Base-by-base conservation (phyloP, 2,329 filamentous ascomycete genomes). In the Hymenoscyphus scutula region DNA sequence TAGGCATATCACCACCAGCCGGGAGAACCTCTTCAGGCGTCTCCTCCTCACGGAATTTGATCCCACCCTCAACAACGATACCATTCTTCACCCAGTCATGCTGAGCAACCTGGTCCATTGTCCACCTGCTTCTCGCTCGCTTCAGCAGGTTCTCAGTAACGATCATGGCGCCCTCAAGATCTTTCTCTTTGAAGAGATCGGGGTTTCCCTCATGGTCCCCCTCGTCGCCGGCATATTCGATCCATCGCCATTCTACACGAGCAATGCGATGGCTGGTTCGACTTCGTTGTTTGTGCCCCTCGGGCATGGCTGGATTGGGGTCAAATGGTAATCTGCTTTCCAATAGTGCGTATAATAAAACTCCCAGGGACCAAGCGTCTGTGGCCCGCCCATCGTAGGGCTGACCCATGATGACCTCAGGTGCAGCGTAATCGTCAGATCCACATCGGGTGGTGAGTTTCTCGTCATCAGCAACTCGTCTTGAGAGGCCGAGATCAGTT, bases 291-390 rank as follows among this genome's bases (percentile, higher is more conserved):
- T 89, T 86, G 67, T 89, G 84, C 29, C 86, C 86, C 70, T 92
- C 91, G 56, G 87, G 89, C 70, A 91, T 89, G 17, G 89, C 89
- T 0, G 94, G 93, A 5, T 90, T 85, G 0, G 92, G 91, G 73
- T 99, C 95, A 70, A 99, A 99, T 0, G 95, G 95, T 19, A 99
- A 78, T 30, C 94, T 84, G n/a, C 90, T 89, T 77, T 99, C 95
- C 76, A 98, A 88, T 3, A 98, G 84, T 1, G 95, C 92, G 74
- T 98, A 99, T 0, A 98, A 83, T 2, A 98, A 79, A 1, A 99
- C 95, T 58, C 95, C 95, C 0, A 98, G 82, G 0, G 94, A 96
- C 95, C 95, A 99, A 10, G 92, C 92, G 74, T 99, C 95, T 0
- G 90, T 97, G 1, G 89, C 86, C 41, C 92, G 90, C 34, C 95